Percentiles rank a stretch among this genome's conserved stretches.
These are phyloP conservation scores for Phytophthora ramorum DNA, from an alignment of 352 stramenopile species.

Conservation along the genomic window DNA sequence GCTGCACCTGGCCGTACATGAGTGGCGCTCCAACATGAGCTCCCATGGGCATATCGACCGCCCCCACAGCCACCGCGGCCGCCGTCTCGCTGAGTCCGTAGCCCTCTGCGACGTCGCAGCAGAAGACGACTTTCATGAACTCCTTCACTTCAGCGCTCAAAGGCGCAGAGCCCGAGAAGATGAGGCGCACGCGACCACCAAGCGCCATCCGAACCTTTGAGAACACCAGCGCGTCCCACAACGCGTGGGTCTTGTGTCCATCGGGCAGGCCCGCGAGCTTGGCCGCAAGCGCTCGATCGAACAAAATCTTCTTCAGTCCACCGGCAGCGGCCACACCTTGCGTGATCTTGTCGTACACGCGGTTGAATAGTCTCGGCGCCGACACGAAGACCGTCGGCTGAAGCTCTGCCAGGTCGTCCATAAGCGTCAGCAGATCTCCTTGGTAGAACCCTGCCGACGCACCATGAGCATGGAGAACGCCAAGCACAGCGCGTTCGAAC, in stretches of 20 bases:
- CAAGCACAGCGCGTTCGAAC: slow-evolving; percentile 92
- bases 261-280: slow-evolving; percentile 47
- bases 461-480: slow-evolving; percentile 68
- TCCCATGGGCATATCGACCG: slow-evolving; percentile 44
- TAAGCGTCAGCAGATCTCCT: slow-evolving; percentile 87
- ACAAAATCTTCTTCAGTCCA: slow-evolving; percentile 54
- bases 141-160: slow-evolving; percentile 91
- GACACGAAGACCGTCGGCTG: slow-evolving; percentile 91
- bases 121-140: slow-evolving; percentile 93
- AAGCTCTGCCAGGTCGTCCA: slow-evolving; percentile 93
- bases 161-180: slow-evolving; percentile 95
- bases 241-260: slow-evolving; percentile 45
- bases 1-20: slow-evolving; percentile 85
- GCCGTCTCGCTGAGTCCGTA: slow-evolving; percentile 95
- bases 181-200: slow-evolving; percentile 85
- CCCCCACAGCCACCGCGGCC: slow-evolving; percentile 79
- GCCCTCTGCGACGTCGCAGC: slow-evolving; percentile 89
- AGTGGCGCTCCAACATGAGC: slow-evolving; percentile 92
- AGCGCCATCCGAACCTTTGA: slow-evolving; percentile 90
- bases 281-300: slow-evolving; percentile 44
- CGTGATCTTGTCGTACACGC: slow-evolving; percentile 95
- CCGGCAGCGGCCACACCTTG: slow-evolving; percentile 48
- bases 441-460: slow-evolving; percentile 73
- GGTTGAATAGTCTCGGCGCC: slow-evolving; percentile 95
- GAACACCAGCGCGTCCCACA: slow-evolving; percentile 96